Percentiles rank a stretch among this genome's conserved stretches.
phyloP scores from a whole-genome alignment of 2,329 filamentous ascomycete genomes.

The Blastomyces emzantsi region DNA sequence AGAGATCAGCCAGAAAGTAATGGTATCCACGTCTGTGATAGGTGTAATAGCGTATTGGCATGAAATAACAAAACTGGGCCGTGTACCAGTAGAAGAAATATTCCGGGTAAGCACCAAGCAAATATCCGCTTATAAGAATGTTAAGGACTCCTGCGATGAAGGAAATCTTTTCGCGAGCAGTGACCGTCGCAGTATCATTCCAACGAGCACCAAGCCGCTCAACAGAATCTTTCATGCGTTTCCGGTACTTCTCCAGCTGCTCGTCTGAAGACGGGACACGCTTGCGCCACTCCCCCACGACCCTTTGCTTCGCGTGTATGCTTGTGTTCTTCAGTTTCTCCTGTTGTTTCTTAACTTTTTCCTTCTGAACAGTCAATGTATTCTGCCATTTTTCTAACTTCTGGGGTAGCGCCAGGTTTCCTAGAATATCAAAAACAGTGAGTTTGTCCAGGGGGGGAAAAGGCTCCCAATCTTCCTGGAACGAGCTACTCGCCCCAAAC shows the following conservation, averaged over 20 bases:
- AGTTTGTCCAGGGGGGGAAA: slow-evolving; percentile 84
- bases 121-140: slow-evolving; percentile 91
- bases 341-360: slow-evolving; percentile 74
- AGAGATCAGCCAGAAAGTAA: slow-evolving; percentile 94
- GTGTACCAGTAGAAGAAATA: slow-evolving; percentile 94
- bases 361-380: slow-evolving; percentile 69
- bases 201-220: slow-evolving; percentile 76
- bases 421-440: slow-evolving; percentile 84
- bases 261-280: slow-evolving; percentile 81
- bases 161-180: slow-evolving; percentile 81
- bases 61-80: slow-evolving; percentile 79
- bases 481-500: slow-evolving; percentile 75
- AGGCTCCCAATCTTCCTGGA: slow-evolving; percentile 78
- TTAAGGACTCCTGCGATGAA: slow-evolving; percentile 97
- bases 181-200: slow-evolving; percentile 85
- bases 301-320: slow-evolving; percentile 70
- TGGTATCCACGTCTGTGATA: slow-evolving; percentile 90
- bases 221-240: slow-evolving; percentile 79
- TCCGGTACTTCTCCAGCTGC: slow-evolving; percentile 81
- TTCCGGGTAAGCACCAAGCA: slow-evolving; percentile 77
- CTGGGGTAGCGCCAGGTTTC: slow-evolving; percentile 82
- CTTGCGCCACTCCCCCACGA: slow-evolving; percentile 87
- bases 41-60: slow-evolving; percentile 88
- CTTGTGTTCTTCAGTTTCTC: slow-evolving; percentile 70
- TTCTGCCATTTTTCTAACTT: slow-evolving; percentile 85